Conservation (phyloP, 495 filamentous ascomycete species). For the Penicillium arizonense region DNA sequence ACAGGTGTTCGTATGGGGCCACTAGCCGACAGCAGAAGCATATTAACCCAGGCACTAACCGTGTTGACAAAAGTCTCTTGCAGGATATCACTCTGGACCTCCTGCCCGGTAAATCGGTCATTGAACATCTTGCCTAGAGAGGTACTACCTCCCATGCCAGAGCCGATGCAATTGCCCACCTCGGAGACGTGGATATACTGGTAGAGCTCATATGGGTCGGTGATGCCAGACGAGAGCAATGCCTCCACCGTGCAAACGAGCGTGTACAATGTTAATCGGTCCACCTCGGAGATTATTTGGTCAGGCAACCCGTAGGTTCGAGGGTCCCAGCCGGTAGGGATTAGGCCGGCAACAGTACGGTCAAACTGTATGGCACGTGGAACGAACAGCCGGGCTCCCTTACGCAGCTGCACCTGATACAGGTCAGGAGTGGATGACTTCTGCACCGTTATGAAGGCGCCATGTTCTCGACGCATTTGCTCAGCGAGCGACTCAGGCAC, state of each 20-base stretch:
- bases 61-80: constrained; percentile 99
- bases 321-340: constrained; percentile 96
- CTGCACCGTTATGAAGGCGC: constrained; percentile 96
- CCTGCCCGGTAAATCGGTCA: constrained; percentile 92
- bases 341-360: constrained; percentile 91
- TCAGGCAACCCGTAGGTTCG: constrained; percentile 92
- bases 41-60: constrained; percentile 99
- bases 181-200: constrained; percentile 98
- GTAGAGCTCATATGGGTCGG: constrained; percentile 98
- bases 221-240: constrained; percentile 87
- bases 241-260: constrained; percentile 90
- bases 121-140: constrained; percentile 97
- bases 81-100: constrained; percentile 95
- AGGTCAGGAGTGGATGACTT: constrained; percentile 89
- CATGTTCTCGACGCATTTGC: constrained; percentile 94
- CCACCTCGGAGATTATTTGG: constrained; percentile 95
- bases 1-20: constrained; percentile 98
- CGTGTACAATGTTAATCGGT: constrained; percentile 90
- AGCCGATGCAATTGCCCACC: constrained; percentile 96
- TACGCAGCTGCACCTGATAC: constrained; percentile 87
- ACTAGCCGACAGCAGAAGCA: constrained; percentile 92
- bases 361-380: constrained; percentile 96
- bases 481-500: constrained; percentile 93
- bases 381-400: constrained; percentile 87
- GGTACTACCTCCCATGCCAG: constrained; percentile 89